Conservation (phyloP, 1,284 basidiomycete species). For the Singerocomus rubriflavus region DNA sequence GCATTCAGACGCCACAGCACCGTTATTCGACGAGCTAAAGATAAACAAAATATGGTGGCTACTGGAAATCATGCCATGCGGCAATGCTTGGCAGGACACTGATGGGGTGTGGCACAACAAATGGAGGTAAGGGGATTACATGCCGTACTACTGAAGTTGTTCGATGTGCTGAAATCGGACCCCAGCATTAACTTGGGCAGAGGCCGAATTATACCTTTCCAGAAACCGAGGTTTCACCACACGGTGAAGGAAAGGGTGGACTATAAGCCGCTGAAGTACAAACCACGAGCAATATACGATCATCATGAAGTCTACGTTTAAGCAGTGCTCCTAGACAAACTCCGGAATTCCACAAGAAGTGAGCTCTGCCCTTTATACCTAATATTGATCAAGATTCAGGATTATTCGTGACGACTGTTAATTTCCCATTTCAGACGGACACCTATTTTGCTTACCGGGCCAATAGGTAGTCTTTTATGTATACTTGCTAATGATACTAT, state of each 20-base stretch:
- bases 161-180: slow-evolving; percentile 2
- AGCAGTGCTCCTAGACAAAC: background rate
- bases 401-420: background rate
- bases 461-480: no score
- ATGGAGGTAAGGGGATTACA: slow-evolving; percentile 25
- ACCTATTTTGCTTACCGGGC: no score
- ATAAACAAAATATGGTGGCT: slow-evolving; percentile 28
- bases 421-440: background rate
- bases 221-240: slow-evolving; percentile 29
- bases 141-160: background rate
- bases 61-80: slow-evolving; percentile 28
- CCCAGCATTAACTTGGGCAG: slow-evolving; percentile 30
- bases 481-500: no score
- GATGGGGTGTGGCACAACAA: slow-evolving; percentile 24
- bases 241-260: slow-evolving; percentile 33
- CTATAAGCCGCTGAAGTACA: slow-evolving; percentile 22
- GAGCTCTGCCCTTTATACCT: background rate
- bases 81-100: slow-evolving; percentile 29
- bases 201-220: slow-evolving; percentile 27
- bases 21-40: slow-evolving; percentile 24
- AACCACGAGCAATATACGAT: slow-evolving; percentile 25
- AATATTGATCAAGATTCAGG: background rate
- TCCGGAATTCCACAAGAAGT: background rate
- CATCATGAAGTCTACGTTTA: slow-evolving; percentile 27
- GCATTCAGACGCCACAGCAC: slow-evolving; percentile 26